A percentile compares a stretch with the other conserved stretches of the same genome.
phyloP scores from a whole-genome alignment of 2,329 filamentous ascomycete genomes.

The Penicillium janthinellum region DNA sequence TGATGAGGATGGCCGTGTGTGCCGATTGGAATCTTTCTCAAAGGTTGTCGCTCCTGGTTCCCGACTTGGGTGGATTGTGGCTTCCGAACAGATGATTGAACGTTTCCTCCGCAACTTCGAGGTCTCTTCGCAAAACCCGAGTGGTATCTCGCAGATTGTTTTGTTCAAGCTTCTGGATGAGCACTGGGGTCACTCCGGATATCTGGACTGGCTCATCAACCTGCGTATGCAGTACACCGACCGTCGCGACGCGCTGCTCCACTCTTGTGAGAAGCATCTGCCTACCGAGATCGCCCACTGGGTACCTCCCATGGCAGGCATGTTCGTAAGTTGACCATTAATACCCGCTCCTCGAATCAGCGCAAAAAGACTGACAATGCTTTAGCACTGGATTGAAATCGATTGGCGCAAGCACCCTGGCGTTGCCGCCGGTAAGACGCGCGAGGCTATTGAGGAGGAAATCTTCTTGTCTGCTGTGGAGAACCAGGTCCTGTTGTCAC shows the following conservation, averaged over 20 bases:
- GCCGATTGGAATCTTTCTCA: conserved; percentile 90
- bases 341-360: no score
- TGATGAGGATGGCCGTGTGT: conserved; percentile 82
- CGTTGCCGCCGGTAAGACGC: conserved; percentile 39
- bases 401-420: conserved; percentile 51
- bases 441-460: conserved; percentile 70
- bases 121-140: conserved; percentile 79
- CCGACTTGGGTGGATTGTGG: conserved; percentile 86
- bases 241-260: conserved; percentile 74
- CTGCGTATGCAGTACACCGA: conserved; percentile 78
- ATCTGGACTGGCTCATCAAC: conserved; percentile 84
- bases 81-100: conserved; percentile 79
- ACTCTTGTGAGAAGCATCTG: conserved; percentile 76
- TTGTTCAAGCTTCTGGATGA: conserved; percentile 90
- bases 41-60: conserved; percentile 86
- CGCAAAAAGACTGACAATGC: not conserved
- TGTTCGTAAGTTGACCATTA: conserved; percentile 74
- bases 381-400: conserved; percentile 51
- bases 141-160: conserved; percentile 79
- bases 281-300: conserved; percentile 76
- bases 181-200: conserved; percentile 89
- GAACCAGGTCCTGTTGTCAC: conserved; percentile 75
- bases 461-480: conserved; percentile 79
- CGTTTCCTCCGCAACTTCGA: conserved; percentile 82
- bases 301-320: conserved; percentile 79